Conservation (phyloP, 192 early-diverging fungal genomes). For the Rhizoclosmatium globosum region DNA sequence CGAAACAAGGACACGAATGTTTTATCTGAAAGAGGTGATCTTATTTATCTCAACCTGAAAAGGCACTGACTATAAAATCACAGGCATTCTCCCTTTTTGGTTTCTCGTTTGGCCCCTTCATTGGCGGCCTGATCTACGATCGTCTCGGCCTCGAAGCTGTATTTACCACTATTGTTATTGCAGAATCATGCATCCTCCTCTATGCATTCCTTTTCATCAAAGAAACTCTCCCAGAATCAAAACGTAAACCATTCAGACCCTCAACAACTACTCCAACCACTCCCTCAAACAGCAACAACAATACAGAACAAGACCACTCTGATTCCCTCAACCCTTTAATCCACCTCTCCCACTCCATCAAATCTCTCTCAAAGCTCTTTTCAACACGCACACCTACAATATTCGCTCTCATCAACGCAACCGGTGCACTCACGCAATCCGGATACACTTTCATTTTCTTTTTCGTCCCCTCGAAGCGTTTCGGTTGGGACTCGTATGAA, state of each 20-base stretch:
- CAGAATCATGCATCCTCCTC: conserved; percentile 37
- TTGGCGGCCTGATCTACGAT: conserved; percentile 46
- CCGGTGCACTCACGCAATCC: conserved; percentile 18
- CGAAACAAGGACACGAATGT: conserved; percentile 37
- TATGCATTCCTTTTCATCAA: conserved; percentile 44
- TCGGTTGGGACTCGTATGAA: conserved; percentile 58
- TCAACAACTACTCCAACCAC: not conserved
- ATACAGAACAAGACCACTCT: not conserved
- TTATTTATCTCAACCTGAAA: not conserved
- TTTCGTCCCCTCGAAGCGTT: conserved; percentile 42
- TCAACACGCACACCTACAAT: conserved; percentile 26
- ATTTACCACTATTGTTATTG: conserved; percentile 41
- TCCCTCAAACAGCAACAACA: too few relatives aligned
- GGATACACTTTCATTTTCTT: conserved; percentile 47
- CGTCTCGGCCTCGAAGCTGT: conserved; percentile 41
- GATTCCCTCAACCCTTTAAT: conserved; percentile 18
- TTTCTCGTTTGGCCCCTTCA: conserved; percentile 50
- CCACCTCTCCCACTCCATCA: not conserved
- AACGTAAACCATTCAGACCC: not conserved
- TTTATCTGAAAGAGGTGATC: conserved; percentile 44
- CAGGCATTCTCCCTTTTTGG: conserved; percentile 46
- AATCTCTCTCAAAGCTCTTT: conserved; percentile 6
- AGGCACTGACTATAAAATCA: not conserved
- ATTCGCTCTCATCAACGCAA: conserved; percentile 39
- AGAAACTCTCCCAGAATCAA: conserved; percentile 43